Evolutionary conservation across 768 basidiomycete species (phyloP).

Genomic region (Boletus fagicola): DNA sequence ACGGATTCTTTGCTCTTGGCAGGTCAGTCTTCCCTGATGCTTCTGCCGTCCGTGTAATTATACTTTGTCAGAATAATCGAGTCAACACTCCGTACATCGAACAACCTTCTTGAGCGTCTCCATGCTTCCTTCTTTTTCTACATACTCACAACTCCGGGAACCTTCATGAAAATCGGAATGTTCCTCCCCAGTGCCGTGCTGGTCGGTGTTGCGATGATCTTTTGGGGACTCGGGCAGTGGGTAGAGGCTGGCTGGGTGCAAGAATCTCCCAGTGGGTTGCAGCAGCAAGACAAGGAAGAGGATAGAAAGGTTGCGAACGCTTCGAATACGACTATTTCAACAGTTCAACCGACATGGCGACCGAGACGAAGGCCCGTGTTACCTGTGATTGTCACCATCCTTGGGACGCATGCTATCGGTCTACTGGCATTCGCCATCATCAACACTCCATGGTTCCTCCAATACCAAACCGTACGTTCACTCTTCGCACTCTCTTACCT

Average conservation of each 20-base stretch:
- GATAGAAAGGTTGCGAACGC: slow-evolving; percentile 11
- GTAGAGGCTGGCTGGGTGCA: slow-evolving; percentile 59
- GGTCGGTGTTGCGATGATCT: slow-evolving; percentile 81
- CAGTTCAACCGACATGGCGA: slow-evolving; percentile 6
- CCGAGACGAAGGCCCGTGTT: slow-evolving; percentile 53
- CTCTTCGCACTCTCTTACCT: background rate
- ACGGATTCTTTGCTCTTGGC: slow-evolving; percentile 93
- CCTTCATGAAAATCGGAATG: slow-evolving; percentile 85
- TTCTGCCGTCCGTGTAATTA: background rate
- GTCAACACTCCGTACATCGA: slow-evolving; percentile 83
- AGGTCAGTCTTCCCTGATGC: slow-evolving; percentile 48
- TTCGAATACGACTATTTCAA: background rate
- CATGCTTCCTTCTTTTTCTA: slow-evolving; percentile 99
- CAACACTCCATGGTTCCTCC: slow-evolving; percentile 44
- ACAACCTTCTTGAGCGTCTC: slow-evolving; percentile 92
- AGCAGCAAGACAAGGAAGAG: slow-evolving; percentile 3
- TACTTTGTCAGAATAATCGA: slow-evolving; percentile 63
- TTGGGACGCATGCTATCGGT: slow-evolving; percentile 56
- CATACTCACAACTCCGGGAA: slow-evolving; percentile 50
- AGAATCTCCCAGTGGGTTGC: background rate
- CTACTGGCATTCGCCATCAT: slow-evolving; percentile 47
- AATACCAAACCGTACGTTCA: slow-evolving; percentile 40
- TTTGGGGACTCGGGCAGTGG: slow-evolving; percentile 78
- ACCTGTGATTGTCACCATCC: slow-evolving; percentile 50
- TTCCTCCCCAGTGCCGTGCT: slow-evolving; percentile 88